Percentiles rank a stretch among this genome's conserved stretches.
Evolutionary conservation across 2,329 filamentous ascomycete genomes (phyloP).

Genomic region (Paradendryphiella salina): DNA sequence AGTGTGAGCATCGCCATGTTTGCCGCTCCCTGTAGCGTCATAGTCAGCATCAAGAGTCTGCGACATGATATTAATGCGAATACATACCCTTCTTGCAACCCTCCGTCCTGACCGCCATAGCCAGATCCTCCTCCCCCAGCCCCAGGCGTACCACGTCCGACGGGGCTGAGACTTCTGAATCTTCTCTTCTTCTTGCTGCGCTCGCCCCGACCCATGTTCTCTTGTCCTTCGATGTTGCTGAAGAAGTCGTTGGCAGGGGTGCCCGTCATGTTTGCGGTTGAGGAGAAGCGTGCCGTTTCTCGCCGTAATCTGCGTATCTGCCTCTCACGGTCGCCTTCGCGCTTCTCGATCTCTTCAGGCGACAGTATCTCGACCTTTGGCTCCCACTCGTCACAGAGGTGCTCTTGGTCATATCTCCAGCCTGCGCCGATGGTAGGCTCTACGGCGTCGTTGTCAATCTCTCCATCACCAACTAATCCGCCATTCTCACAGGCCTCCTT

Average conservation of each 20-base stretch:
- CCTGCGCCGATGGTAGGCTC: conserved; percentile 76
- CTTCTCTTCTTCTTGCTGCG: conserved; percentile 93
- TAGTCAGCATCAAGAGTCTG: conserved; percentile 16
- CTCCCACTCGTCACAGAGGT: conserved; percentile 65
- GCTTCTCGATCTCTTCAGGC: conserved; percentile 96
- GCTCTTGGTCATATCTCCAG: conserved; percentile 94
- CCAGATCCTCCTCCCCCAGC: conserved; percentile 56
- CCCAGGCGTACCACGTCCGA: conserved; percentile 82
- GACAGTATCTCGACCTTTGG: conserved; percentile 64
- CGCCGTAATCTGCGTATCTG: conserved; percentile 83
- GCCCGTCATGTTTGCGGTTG: conserved; percentile 77
- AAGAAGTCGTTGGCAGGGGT: conserved; percentile 67
- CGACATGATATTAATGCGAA: conserved; percentile 1
- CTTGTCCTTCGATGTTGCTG: conserved; percentile 56
- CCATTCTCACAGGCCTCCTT: conserved; percentile 96
- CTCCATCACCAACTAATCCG: conserved; percentile 73
- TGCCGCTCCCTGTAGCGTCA: conserved; percentile 64
- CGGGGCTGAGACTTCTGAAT: conserved; percentile 84
- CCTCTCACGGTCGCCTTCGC: conserved; percentile 89
- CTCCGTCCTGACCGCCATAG: conserved; percentile 68
- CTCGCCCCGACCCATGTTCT: conserved; percentile 91
- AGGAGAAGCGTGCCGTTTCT: conserved; percentile 91
- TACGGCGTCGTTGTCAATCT: conserved; percentile 87
- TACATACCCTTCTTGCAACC: conserved; percentile 52
- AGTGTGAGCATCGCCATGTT: conserved; percentile 87